Evolutionary conservation across 2,329 filamentous ascomycete species (phyloP), one percentile per base, ranked within the genome.

Genomic region (Paraphaeosphaeria minitans): DNA sequence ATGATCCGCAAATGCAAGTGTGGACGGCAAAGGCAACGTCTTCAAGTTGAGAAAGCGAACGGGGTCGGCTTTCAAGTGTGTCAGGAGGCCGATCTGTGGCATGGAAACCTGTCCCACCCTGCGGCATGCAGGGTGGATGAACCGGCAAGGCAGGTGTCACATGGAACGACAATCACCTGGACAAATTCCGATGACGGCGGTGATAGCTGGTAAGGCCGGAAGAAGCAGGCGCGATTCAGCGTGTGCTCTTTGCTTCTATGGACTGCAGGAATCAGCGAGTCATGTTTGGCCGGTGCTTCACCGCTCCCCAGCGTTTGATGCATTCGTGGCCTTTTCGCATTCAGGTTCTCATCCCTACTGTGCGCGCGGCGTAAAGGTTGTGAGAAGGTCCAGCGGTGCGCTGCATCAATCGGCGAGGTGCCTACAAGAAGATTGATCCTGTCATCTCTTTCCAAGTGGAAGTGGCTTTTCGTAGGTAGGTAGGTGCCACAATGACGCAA

Each of bases 21-120:
- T 43, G 29, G 33, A 33, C 51, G 19, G 56, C 39, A 55, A 53
- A 46, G 43, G 27, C 4, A 48, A 35, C 9, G 16, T 19, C 53
- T 8, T 27, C 14, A 22, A 21, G 41, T 43, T 43, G 49, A 39
- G 24, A 13, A 42, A 27, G 16, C 3, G 13, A 51, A 19, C 41
- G 31, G 16, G 42, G 24, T 14, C 14, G 31, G 50, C 14, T 42
- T 35, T 37, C 29, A 43, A 47, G 48, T 41, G 49, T 51, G 50
- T 57, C 54, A 55, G 55, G 54, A 54, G 56, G 55, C 57, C 37
- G 51, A 43, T 10, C n/a, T 54, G 39, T 37, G 50, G 43, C 43
- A 59, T 58, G 57, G 51, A 56, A 57, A 66, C 64, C 62, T 65
- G 22, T 55, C 49, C 49, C 29, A 37, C 55, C 47, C 56, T 60